These are phyloP conservation scores for Taiozyma sp. DNA, from an alignment of 1,139 yeast species.

Conservation along the genomic window DNA sequence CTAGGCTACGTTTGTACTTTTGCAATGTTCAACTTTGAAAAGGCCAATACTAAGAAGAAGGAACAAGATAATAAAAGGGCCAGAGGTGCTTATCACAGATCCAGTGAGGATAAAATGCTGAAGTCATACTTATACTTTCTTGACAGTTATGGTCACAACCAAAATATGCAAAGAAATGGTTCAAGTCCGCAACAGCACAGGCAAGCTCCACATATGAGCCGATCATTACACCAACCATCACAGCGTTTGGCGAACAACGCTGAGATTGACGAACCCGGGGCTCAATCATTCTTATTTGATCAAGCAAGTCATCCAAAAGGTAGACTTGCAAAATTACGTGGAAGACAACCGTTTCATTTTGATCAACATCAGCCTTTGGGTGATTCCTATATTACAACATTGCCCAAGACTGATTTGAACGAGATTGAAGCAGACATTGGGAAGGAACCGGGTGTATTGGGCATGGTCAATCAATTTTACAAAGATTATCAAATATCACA, in stretches of 20 bases:
- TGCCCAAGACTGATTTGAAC: constrained; percentile 24
- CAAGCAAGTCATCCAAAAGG: neutral
- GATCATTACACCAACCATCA: neutral
- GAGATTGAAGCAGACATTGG: constrained; percentile 29
- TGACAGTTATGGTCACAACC: constrained; percentile 64
- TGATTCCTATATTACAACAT: constrained; percentile 28
- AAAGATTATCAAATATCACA: constrained; percentile 34
- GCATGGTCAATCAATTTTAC: constrained; percentile 80
- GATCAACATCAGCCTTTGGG: constrained; percentile 10
- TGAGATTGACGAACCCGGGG: neutral
- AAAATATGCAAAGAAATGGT: constrained; percentile 31
- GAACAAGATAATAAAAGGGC: constrained; percentile 12
- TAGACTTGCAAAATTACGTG: neutral
- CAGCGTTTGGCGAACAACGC: neutral
- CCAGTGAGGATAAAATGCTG: constrained; percentile 85
- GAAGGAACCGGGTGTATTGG: constrained; percentile 69
- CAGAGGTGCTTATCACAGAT: constrained; percentile 38
- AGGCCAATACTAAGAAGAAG: constrained; percentile 35
- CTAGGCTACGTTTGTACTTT: constrained; percentile 91
- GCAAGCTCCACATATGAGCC: neutral
- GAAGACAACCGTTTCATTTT: neutral
- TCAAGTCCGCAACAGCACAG: neutral
- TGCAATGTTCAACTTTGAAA: constrained; percentile 80
- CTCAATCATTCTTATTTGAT: neutral
- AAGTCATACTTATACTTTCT: constrained; percentile 84